Conservation (phyloP, 2,329 filamentous ascomycete genomes). For the Xylaria sp. region DNA sequence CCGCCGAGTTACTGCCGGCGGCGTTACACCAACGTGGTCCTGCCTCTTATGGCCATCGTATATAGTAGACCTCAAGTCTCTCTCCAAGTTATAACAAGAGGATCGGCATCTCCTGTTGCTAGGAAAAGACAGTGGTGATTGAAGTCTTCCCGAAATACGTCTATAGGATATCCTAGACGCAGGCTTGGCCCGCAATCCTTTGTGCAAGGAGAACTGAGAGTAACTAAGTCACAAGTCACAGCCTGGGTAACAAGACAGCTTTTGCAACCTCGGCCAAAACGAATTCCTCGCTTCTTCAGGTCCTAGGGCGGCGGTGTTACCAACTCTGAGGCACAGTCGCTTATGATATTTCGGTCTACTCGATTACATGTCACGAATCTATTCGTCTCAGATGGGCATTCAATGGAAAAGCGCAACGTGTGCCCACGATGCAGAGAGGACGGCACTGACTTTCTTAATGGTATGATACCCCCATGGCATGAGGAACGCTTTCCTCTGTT, state of each 20-base stretch:
- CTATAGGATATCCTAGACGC: background rate
- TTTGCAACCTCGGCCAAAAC: background rate
- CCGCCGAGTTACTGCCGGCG: constrained; percentile 33
- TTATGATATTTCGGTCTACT: constrained; percentile 1
- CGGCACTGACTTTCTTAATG: background rate
- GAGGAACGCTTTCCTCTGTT: background rate
- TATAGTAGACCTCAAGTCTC: background rate
- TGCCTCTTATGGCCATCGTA: constrained; percentile 27
- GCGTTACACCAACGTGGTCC: constrained; percentile 17
- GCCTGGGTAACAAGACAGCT: constrained; percentile 1
- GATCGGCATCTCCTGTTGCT: constrained; percentile 30
- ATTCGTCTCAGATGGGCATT: background rate
- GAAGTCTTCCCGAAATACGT: constrained; percentile 12
- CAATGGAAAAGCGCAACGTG: background rate
- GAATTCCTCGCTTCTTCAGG: background rate
- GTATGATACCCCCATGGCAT: background rate
- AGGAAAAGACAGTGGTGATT: constrained; percentile 9
- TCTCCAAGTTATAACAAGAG: constrained; percentile 21
- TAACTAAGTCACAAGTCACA: background rate
- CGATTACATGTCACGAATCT: background rate
- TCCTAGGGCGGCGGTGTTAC: constrained; percentile 1
- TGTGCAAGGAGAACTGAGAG: background rate
- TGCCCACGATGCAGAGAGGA: background rate
- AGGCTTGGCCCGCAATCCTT: constrained; percentile 2
- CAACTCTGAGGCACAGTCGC: background rate